Evolutionary conservation across 148 eudicot genomes (phyloP).

Genomic region (Salicornia ramosissima): DNA sequence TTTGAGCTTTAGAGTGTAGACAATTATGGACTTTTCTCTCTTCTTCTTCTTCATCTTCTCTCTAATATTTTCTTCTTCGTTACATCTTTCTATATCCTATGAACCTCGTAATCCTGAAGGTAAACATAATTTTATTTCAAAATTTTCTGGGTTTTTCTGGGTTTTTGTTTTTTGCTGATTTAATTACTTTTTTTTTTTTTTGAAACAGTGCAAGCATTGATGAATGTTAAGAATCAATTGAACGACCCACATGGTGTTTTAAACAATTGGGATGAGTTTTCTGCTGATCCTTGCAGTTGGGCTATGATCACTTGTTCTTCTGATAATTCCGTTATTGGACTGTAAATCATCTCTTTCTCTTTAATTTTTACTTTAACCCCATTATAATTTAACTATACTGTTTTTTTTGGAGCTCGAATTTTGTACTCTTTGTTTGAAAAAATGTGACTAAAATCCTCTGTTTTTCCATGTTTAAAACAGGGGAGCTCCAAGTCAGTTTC

Average conservation of each 20-base stretch:
- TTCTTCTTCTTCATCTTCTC: constrained; percentile 24
- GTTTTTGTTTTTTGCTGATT: constrained; percentile 15
- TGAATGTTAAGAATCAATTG: constrained; percentile 42
- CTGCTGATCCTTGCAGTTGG: constrained; percentile 99
- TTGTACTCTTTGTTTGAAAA: constrained; percentile 4
- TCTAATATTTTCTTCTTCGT: constrained; percentile 23
- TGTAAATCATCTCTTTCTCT: constrained; percentile 38
- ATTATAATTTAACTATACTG: background rate
- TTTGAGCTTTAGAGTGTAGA: background rate
- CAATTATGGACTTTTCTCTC: constrained; percentile 16
- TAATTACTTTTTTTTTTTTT: constrained; percentile 4
- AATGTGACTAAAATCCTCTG: constrained; percentile 1
- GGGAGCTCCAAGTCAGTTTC: constrained; percentile 91
- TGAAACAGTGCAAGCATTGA: constrained; percentile 72
- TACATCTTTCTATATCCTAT: constrained; percentile 40
- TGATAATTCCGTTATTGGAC: constrained; percentile 65
- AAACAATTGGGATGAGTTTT: constrained; percentile 88
- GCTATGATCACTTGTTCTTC: constrained; percentile 90
- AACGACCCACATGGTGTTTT: constrained; percentile 74
- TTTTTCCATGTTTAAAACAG: constrained; percentile 31
- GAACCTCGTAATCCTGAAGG: constrained; percentile 86
- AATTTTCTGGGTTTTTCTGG: constrained; percentile 12
- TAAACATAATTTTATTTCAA: constrained; percentile 18
- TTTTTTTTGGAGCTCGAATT: background rate
- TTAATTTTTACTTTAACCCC: background rate